A percentile compares a stretch with the other conserved stretches of the same genome.
These are phyloP conservation scores for Salix dunnii DNA, from an alignment of 345 rosid genomes.

Conservation along the genomic window DNA sequence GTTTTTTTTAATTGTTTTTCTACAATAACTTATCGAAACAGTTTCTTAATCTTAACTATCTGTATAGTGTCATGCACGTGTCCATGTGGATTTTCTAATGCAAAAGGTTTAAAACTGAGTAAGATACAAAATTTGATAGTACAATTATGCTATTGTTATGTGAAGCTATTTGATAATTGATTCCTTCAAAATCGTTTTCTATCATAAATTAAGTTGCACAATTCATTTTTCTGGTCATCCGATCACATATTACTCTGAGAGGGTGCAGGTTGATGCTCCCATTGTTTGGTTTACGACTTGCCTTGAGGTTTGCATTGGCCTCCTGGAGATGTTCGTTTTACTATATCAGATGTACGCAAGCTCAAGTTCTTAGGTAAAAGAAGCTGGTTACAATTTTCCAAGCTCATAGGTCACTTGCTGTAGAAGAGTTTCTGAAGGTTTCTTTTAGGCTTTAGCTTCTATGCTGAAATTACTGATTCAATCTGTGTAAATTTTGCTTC, in stretches of 20 bases:
- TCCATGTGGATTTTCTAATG: neutral
- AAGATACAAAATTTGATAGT: neutral
- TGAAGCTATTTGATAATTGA: neutral
- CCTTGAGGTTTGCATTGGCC: constrained; percentile 36
- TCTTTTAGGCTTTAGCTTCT: neutral
- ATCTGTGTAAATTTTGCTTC: neutral
- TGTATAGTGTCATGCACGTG: neutral
- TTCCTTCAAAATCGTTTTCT: neutral
- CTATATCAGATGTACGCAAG: constrained; percentile 38
- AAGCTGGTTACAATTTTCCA: constrained; percentile 11
- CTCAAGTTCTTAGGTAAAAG: constrained; percentile 43
- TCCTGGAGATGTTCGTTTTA: constrained; percentile 39
- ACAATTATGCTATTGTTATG: neutral
- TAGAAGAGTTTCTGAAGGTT: constrained; percentile 6
- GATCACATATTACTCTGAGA: neutral
- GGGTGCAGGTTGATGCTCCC: constrained; percentile 54
- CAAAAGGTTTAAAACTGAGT: neutral
- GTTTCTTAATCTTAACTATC: neutral
- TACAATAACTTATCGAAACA: neutral
- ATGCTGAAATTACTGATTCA: neutral
- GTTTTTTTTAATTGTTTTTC: neutral
- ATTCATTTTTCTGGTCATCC: neutral
- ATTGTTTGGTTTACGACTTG: constrained; percentile 44
- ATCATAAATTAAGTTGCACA: neutral
- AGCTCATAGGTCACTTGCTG: neutral